These are phyloP conservation scores for Cytospora paraplurivora DNA, from an alignment of 2,329 filamentous ascomycete species.

Conservation along the genomic window DNA sequence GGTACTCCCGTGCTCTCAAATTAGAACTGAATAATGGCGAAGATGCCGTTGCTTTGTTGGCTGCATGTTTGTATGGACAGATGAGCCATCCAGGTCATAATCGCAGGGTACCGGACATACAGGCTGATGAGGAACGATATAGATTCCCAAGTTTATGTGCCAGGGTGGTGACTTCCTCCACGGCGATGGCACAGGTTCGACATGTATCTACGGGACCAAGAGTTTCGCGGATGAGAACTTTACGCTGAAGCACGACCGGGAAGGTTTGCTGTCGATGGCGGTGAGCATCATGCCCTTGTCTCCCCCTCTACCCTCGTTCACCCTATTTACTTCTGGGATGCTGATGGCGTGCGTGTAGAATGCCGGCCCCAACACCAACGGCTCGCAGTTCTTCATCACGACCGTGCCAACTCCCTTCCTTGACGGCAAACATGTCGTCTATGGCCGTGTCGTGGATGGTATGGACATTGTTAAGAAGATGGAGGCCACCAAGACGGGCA, in stretches of 20 bases:
- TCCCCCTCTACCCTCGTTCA: constrained; percentile 20
- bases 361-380: constrained; percentile 88
- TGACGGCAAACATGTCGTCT: constrained; percentile 93
- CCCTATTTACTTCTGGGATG: background rate
- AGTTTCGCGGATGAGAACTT: constrained; percentile 94
- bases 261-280: constrained; percentile 90
- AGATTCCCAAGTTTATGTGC: constrained; percentile 97
- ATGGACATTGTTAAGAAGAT: constrained; percentile 92
- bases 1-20: background rate
- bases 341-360: constrained; percentile 59
- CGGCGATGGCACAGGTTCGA: constrained; percentile 86
- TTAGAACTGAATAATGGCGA: background rate
- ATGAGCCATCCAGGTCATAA: background rate
- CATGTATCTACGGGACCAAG: constrained; percentile 82
- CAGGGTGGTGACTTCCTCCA: constrained; percentile 96
- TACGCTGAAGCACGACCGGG: constrained; percentile 71
- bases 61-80: background rate
- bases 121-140: background rate
- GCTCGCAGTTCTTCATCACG: constrained; percentile 97
- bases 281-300: constrained; percentile 53
- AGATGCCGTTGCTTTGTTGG: background rate
- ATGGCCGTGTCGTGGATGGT: constrained; percentile 85
- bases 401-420: constrained; percentile 84
- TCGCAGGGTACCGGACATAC: constrained; percentile 18
- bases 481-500: constrained; percentile 83